Base-by-base conservation (phyloP, 495 filamentous ascomycete genomes). In the Parathielavia hyrcaniae region DNA sequence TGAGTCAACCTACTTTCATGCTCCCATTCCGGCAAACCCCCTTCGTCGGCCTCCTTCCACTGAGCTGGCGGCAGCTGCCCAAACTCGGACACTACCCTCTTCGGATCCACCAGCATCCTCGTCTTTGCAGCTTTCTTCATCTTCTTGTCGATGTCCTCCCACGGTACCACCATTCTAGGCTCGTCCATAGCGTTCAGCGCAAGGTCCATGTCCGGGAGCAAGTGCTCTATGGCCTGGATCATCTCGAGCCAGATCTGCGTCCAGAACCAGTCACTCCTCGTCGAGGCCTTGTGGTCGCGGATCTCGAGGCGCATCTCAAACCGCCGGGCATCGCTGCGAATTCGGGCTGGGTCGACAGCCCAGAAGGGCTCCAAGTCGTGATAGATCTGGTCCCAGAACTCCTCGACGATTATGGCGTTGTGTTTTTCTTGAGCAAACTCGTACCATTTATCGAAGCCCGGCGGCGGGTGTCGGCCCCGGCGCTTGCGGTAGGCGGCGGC, bases 351-450 rank as follows among this genome's bases (percentile, higher is more conserved):
- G 2, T 79, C 67, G 17, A 87, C 59, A 1, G 78, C 84, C 84
- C 87, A 89, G 64, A 87, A 88, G 0, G 87, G 87, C 41, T 82
- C 78, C 23, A 88, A 66, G 65, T 90, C 86, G 55, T 84, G 82
- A 61, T 82, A 80, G 41, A 89, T 83, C 62, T 87, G 87, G 61
- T 88, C 83, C 64, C 84, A 88, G 58, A 82, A 82, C 59, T 88
- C 86, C 59, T 89, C 87, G 38, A 89, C 78, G 17, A 87, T 78
- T 44, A 85, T 66, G 17, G 80, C 81, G 12, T 81, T 73, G 12
- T n/a, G n/a, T n/a, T 77, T 72, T 49, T 83, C 75, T 56, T 76
- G 72, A 11, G 87, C 87, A 55, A 83, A 89, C 38, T 75, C 68
- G 64, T 82, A 87, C 87, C 87, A 90, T 40, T 70, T 70, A 52